Percentiles rank a stretch among this genome's conserved stretches.
These are phyloP conservation scores for Novymonas esmeraldas DNA, from an alignment of 208 protist genomes.

Conservation along the genomic window DNA sequence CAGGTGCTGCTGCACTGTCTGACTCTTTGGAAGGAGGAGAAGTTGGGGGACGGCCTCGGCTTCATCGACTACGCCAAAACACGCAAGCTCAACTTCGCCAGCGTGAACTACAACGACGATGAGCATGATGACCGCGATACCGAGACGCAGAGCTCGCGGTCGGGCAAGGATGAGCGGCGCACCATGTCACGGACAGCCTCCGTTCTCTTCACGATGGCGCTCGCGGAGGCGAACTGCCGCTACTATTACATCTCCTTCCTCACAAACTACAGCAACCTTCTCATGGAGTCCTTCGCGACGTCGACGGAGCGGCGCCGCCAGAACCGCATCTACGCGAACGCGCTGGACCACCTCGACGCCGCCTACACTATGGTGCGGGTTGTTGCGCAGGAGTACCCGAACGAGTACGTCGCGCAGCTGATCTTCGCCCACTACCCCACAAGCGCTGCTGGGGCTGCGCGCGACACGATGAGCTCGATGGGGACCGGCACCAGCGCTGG, in stretches of 20 bases:
- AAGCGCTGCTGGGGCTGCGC: not conserved
- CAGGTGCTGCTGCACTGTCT: conserved; percentile 29
- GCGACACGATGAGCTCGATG: not conserved
- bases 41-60: not conserved
- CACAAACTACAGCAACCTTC: conserved; percentile 14
- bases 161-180: no score
- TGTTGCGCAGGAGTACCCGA: not conserved
- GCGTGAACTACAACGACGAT: no score
- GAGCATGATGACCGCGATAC: not conserved
- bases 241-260: conserved; percentile 11
- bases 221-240: conserved; percentile 16
- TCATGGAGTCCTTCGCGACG: conserved; percentile 6
- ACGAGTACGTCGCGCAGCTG: not conserved
- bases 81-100: not conserved
- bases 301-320: conserved; percentile 14
- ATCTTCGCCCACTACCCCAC: not conserved
- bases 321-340: conserved; percentile 12
- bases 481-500: not conserved
- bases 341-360: conserved; percentile 1
- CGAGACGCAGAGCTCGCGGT: no score
- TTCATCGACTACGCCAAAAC: conserved; percentile 4
- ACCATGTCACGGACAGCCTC: no score
- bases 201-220: not conserved
- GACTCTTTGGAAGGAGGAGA: conserved; percentile 19
- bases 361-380: not conserved